Evolutionary conservation across 257 asterid species (phyloP).

Genomic region (Orobanche coerulescens): DNA sequence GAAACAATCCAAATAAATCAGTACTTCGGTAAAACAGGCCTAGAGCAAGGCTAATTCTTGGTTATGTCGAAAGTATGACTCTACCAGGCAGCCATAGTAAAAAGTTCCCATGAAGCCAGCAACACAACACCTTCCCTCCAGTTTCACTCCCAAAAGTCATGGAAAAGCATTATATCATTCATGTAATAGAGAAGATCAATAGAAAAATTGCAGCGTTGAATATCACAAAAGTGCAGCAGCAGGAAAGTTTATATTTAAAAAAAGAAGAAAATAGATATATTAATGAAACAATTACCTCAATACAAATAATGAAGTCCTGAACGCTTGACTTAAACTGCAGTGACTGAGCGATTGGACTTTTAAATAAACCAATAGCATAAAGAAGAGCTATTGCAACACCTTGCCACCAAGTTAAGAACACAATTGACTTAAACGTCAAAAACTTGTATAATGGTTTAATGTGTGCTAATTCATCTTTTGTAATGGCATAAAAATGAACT

Average conservation of each 20-base stretch:
- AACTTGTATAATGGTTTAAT: constrained; percentile 89
- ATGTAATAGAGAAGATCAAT: background rate
- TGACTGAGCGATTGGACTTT: constrained; percentile 84
- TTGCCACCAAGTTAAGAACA: constrained; percentile 99
- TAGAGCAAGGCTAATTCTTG: background rate
- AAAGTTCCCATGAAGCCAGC: background rate
- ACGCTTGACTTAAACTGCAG: constrained; percentile 78
- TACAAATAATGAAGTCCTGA: constrained; percentile 91
- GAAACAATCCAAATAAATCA: background rate
- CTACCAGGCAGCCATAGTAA: background rate
- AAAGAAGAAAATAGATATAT: constrained; percentile 1
- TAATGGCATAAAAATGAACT: constrained; percentile 82
- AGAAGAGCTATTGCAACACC: constrained; percentile 89
- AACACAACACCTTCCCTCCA: background rate
- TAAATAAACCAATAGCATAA: constrained; percentile 62
- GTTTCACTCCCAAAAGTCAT: background rate
- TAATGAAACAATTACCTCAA: constrained; percentile 76
- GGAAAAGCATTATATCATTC: constrained; percentile 1
- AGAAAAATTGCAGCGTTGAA: background rate
- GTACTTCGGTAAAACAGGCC: background rate
- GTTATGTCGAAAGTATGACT: background rate
- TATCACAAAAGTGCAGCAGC: background rate
- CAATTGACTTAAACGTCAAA: constrained; percentile 92
- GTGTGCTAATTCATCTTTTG: constrained; percentile 86
- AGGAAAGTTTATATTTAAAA: constrained; percentile 4